These are phyloP conservation scores for Epichloe glyceriae DNA, from an alignment of 2,329 filamentous ascomycete species.

Conservation along the genomic window DNA sequence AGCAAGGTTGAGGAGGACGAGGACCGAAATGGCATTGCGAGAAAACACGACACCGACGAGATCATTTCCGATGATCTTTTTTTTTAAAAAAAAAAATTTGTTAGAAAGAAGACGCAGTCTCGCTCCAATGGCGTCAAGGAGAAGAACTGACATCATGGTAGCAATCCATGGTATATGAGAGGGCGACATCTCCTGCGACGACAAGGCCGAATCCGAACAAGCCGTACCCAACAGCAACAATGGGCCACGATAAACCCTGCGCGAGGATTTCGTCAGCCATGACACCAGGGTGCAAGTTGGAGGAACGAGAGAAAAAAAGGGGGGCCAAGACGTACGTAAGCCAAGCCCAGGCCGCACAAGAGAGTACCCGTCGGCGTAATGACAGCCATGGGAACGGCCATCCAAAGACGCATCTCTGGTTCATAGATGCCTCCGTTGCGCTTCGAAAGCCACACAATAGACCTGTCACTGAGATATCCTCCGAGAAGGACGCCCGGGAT, in stretches of 20 bases:
- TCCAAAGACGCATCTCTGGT: slow-evolving; percentile 28
- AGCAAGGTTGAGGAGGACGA: slow-evolving; percentile 10
- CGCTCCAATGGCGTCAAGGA: neutral
- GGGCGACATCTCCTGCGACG: slow-evolving; percentile 19
- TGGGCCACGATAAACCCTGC: slow-evolving; percentile 26
- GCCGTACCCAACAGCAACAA: slow-evolving; percentile 20
- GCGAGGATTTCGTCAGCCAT: neutral
- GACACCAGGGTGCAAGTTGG: too few relatives aligned
- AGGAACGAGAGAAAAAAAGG: neutral
- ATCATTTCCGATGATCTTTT: slow-evolving; percentile 14
- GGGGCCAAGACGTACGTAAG: slow-evolving; percentile 13
- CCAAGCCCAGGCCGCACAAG: slow-evolving; percentile 22
- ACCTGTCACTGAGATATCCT: slow-evolving; percentile 24
- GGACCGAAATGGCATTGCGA: slow-evolving; percentile 12
- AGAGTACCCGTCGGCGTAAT: slow-evolving; percentile 19
- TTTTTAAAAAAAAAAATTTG: too few relatives aligned
- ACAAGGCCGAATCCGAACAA: slow-evolving; percentile 25
- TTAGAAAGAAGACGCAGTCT: neutral
- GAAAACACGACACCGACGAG: slow-evolving; percentile 13
- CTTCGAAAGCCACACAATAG: slow-evolving; percentile 21
- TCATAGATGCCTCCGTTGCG: slow-evolving; percentile 27
- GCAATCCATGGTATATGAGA: slow-evolving; percentile 23
- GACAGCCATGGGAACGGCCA: slow-evolving; percentile 14
- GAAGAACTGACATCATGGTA: slow-evolving; percentile 20
- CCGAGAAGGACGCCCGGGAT: slow-evolving; percentile 23